Percentiles rank a stretch among this genome's conserved stretches.
Evolutionary conservation across 768 basidiomycete genomes (phyloP).

Genomic region (Sporobolomyces roseus): DNA sequence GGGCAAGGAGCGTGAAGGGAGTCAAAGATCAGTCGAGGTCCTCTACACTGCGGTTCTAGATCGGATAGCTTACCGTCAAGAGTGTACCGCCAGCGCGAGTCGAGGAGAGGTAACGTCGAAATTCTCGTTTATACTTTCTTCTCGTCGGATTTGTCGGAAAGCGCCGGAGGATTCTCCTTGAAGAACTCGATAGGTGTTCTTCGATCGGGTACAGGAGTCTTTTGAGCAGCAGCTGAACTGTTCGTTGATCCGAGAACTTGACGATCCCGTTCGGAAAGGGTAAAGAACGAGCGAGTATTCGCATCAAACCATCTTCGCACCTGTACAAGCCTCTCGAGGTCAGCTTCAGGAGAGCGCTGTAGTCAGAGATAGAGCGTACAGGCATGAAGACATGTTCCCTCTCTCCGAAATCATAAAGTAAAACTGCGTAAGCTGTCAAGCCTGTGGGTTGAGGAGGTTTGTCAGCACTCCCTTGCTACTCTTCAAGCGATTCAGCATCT

Average conservation of each 20-base stretch:
- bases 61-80: too few species aligned
- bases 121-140: constrained; percentile 11
- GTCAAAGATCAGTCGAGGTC: too few species aligned
- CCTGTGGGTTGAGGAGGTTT: constrained; percentile 1
- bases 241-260: constrained; percentile 9
- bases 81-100: too few species aligned
- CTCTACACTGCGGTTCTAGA: too few species aligned
- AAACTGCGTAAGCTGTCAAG: constrained; percentile 27
- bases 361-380: constrained; percentile 2
- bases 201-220: constrained; percentile 20
- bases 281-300: constrained; percentile 35
- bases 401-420: constrained; percentile 37
- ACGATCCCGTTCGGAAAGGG: constrained; percentile 35
- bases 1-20: too few species aligned
- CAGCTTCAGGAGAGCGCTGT: neutral
- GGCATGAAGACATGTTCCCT: constrained; percentile 43
- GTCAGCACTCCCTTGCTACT: neutral
- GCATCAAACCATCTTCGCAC: constrained; percentile 37
- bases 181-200: constrained; percentile 38
- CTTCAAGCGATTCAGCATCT: neutral
- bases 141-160: constrained; percentile 6
- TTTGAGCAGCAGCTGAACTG: constrained; percentile 1
- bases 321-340: neutral
- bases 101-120: too few species aligned
- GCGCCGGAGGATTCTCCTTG: constrained; percentile 35